Conservation (phyloP, 2,329 filamentous ascomycete species). For the Aspergillus tanneri region DNA sequence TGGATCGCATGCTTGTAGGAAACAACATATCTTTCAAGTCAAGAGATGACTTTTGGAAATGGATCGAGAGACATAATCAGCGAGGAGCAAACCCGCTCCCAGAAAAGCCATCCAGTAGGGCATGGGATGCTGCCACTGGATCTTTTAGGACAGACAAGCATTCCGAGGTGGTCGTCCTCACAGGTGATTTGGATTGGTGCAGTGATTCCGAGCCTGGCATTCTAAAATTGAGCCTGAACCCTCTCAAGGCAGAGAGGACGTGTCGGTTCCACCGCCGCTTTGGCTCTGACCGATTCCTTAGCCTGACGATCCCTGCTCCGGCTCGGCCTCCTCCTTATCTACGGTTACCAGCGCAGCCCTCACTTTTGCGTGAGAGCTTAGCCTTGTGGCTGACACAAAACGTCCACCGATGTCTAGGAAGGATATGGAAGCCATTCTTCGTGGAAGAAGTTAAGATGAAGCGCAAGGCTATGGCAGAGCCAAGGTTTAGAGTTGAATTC, state of each 20-base stretch:
- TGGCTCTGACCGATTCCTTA: conserved; percentile 48
- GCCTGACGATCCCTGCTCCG: conserved; percentile 38
- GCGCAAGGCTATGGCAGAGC: conserved; percentile 28
- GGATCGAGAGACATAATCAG: conserved; percentile 27
- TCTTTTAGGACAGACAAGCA: conserved; percentile 34
- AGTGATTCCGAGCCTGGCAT: conserved; percentile 31
- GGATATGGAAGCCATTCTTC: conserved; percentile 47
- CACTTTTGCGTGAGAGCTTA: conserved; percentile 35
- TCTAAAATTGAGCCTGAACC: conserved; percentile 42
- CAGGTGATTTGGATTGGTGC: conserved; percentile 43
- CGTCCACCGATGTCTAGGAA: conserved; percentile 42
- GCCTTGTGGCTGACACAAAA: conserved; percentile 42
- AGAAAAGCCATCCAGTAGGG: conserved; percentile 30
- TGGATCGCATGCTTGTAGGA: conserved; percentile 31
- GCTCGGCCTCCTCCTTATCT: conserved; percentile 29
- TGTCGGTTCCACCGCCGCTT: conserved; percentile 49
- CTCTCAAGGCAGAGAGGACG: conserved; percentile 43
- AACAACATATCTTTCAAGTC: conserved; percentile 24
- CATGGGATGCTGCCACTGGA: conserved; percentile 38
- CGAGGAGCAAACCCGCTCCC: conserved; percentile 26
- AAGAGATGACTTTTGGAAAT: conserved; percentile 37
- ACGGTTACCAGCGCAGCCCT: conserved; percentile 21
- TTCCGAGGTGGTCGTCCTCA: conserved; percentile 42
- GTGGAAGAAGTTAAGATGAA: conserved; percentile 41
- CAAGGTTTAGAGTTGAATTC: conserved; percentile 37